A percentile compares a stretch with the other conserved stretches of the same genome.
These are phyloP conservation scores for Ophiostoma montium DNA, from an alignment of 2,329 filamentous ascomycete species.

Conservation along the genomic window DNA sequence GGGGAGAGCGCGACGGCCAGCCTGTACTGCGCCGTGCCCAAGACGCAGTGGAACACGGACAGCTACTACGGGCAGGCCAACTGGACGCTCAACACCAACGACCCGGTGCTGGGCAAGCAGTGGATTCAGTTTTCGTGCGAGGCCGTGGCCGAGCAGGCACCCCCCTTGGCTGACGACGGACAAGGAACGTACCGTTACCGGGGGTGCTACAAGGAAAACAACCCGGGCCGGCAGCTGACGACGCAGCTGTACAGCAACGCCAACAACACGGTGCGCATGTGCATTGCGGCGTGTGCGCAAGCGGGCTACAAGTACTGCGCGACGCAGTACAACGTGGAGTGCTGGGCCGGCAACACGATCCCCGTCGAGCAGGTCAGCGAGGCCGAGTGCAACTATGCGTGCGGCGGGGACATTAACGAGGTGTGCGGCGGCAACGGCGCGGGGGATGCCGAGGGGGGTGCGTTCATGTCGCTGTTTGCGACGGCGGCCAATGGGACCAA, in stretches of 20 bases:
- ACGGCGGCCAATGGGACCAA: conserved; percentile 13
- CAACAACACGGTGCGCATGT: conserved; percentile 29
- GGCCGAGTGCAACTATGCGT: conserved; percentile 36
- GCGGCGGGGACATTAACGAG: conserved; percentile 33
- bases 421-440: conserved; percentile 39
- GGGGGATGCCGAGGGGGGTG: conserved; percentile 19
- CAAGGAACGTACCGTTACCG: conserved; percentile 35
- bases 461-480: conserved; percentile 36
- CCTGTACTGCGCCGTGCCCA: conserved; percentile 40
- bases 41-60: conserved; percentile 42
- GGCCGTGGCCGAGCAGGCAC: conserved; percentile 37
- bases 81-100: conserved; percentile 46
- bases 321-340: conserved; percentile 36
- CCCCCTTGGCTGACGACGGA: conserved; percentile 30
- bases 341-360: conserved; percentile 38
- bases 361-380: conserved; percentile 30
- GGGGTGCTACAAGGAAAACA: conserved; percentile 43
- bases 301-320: conserved; percentile 29
- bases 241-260: conserved; percentile 26
- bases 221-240: conserved; percentile 36
- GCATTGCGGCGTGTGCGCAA: conserved; percentile 28
- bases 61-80: conserved; percentile 31
- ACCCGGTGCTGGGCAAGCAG: conserved; percentile 36
- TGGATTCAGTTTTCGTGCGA: conserved; percentile 36
- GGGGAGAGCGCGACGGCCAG: conserved; percentile 37